Evolutionary conservation across 345 rosid species (phyloP).

Genomic region (Atalantia buxifolia): DNA sequence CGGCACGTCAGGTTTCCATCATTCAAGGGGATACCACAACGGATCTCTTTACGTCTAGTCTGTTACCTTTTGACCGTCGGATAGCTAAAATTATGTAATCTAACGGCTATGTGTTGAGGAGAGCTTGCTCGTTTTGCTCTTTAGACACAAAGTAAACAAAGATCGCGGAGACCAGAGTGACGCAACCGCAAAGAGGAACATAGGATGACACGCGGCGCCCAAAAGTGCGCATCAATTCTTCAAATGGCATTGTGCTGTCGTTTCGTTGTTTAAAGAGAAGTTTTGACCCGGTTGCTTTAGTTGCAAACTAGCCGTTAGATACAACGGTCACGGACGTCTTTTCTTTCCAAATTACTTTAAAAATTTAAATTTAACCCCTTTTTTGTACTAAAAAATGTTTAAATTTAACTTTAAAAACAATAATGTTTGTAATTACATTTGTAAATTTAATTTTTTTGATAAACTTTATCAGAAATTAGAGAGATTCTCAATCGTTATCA

Average conservation of each 20-base stretch:
- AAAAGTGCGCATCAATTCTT: not conserved
- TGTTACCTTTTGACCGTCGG: not conserved
- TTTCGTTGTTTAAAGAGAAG: not conserved
- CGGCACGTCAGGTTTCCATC: no score
- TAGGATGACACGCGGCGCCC: not conserved
- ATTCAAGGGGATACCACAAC: not conserved
- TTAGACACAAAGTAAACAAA: not conserved
- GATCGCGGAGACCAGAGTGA: not conserved
- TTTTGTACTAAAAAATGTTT: no score
- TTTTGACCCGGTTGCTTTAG: not conserved
- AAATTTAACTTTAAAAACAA: no score
- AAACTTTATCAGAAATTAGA: no score
- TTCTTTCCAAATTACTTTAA: no score
- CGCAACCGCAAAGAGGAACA: not conserved
- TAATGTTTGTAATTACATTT: no score
- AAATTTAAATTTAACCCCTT: no score
- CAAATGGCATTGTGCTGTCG: not conserved
- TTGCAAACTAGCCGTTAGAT: slow-evolving; percentile 2
- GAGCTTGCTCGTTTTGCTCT: no score
- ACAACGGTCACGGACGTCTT: not conserved
- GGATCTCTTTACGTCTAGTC: not conserved
- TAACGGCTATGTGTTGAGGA: not conserved
- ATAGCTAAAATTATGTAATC: not conserved
- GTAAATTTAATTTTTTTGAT: no score
- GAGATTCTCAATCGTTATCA: no score